Evolutionary conservation across 2,329 filamentous ascomycete species (phyloP), one percentile per base, ranked within the genome.

Genomic region (Phyllosticta capitalensis): DNA sequence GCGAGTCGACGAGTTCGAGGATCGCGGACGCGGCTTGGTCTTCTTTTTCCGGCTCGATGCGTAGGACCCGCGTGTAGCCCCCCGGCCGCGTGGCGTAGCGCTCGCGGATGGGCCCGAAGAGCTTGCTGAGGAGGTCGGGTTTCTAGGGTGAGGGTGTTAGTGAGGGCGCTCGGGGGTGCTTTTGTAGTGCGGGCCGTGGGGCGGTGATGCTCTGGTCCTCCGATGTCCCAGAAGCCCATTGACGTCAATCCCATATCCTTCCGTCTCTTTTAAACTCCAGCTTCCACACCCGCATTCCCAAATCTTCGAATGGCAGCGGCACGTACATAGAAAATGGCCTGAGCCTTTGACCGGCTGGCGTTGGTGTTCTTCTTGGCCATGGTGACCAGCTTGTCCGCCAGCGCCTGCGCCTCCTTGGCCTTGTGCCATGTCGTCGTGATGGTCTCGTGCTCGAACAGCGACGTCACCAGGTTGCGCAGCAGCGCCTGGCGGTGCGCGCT

Each of bases 391-490:
- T 95, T 95, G 72, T 99, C 94, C 7, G 92, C 94, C 66, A 97
- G 74, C 51, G 89, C 83, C 77, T 99, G 94, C 20, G 94, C 89
- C 78, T 99, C 94, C 77, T 97, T 99, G 54, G 94, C 94, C 78
- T 97, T 97, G 72, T 88, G 86, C 82, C 89, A 96, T 76, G 94
- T 96, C 55, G 94, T 99, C 64, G 87, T 86, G 77, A 99, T 95
- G 64, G 90, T 86, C 79, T 99, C 94, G 75, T 95, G 85, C 75
- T 89, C 83, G 77, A 99, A 88, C 65, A 99, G 88, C 58, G 92
- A 94, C 66, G 92, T 96, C 72, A 97, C 92, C 63, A 99, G 81
- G 76, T 97, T 96, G 70, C 94, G 90, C 66, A 99, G 86, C 67
- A 99, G 84, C 57, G 94, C 92, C 78, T 92, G 85, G 72, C 94